phyloP scores from a whole-genome alignment of 2,329 filamentous ascomycete genomes.

The Pyrenochaeta sp. region DNA sequence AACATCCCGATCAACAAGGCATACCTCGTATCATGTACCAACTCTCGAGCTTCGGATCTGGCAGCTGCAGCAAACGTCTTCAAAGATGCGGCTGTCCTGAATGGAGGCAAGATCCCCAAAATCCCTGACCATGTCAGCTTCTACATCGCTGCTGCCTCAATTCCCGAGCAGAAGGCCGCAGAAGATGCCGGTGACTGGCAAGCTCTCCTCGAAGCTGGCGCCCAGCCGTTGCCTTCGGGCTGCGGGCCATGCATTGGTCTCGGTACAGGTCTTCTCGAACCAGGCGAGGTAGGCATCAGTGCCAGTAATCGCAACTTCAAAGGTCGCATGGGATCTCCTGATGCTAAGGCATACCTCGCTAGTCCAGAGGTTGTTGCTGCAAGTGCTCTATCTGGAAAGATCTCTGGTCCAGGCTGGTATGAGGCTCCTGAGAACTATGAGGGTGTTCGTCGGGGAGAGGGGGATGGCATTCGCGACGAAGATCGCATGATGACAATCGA shows the following conservation, averaged over 20 bases:
- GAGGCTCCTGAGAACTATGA: slow-evolving; percentile 71
- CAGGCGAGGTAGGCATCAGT: slow-evolving; percentile 84
- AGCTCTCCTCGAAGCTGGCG: slow-evolving; percentile 79
- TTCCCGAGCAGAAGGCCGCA: slow-evolving; percentile 76
- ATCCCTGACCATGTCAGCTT: slow-evolving; percentile 79
- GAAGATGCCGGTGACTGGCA: slow-evolving; percentile 90
- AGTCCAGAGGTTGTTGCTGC: slow-evolving; percentile 93
- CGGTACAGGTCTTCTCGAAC: slow-evolving; percentile 78
- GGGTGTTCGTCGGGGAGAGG: slow-evolving; percentile 75
- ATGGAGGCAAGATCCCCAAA: slow-evolving; percentile 69
- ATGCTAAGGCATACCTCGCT: slow-evolving; percentile 84
- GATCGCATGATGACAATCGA: slow-evolving; percentile 72
- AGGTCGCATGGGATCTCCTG: slow-evolving; percentile 82
- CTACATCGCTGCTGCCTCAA: slow-evolving; percentile 88
- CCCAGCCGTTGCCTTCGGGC: slow-evolving; percentile 71
- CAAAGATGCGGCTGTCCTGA: slow-evolving; percentile 70
- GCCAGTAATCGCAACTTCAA: slow-evolving; percentile 91
- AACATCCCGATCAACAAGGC: slow-evolving; percentile 82
- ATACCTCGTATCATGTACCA: slow-evolving; percentile 91
- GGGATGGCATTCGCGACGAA: slow-evolving; percentile 69
- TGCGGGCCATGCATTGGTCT: slow-evolving; percentile 90
- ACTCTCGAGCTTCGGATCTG: slow-evolving; percentile 81
- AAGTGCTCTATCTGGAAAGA: slow-evolving; percentile 77
- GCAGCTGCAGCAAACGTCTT: slow-evolving; percentile 85
- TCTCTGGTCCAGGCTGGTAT: slow-evolving; percentile 81